These are phyloP conservation scores for Leucaena leucocephala DNA, from an alignment of 306 rosid genomes.

Conservation along the genomic window DNA sequence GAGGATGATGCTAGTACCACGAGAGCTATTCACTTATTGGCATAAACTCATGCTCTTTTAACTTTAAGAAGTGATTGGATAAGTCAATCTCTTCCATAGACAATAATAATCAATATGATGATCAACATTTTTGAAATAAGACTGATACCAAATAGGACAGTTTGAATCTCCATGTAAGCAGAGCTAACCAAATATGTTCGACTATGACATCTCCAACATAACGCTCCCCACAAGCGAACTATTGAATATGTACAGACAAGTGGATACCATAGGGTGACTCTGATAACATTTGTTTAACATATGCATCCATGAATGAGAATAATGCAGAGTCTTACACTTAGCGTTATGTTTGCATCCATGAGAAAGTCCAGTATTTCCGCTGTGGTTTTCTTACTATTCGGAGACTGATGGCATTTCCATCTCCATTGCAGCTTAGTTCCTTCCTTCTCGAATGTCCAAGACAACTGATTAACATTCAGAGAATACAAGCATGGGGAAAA, in stretches of 20 bases:
- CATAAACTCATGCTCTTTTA: not conserved
- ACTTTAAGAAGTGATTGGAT: not conserved
- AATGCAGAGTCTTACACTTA: conserved; percentile 66
- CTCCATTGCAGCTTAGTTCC: conserved; percentile 84
- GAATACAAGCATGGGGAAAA: not conserved
- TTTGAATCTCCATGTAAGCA: conserved; percentile 8
- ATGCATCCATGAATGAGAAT: not conserved
- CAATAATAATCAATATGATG: conserved; percentile 1
- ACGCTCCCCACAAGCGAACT: conserved; percentile 19
- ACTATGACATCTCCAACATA: conserved; percentile 20
- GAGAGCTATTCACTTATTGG: not conserved
- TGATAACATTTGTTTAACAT: not conserved
- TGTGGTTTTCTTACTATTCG: conserved; percentile 63
- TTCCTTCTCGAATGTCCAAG: conserved; percentile 91
- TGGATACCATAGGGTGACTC: not conserved
- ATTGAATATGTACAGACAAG: not conserved
- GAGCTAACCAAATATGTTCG: not conserved
- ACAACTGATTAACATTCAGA: conserved; percentile 57
- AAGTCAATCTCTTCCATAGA: not conserved
- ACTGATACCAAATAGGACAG: conserved; percentile 1
- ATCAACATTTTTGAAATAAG: not conserved
- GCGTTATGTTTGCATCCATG: conserved; percentile 77
- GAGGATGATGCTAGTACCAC: too few species aligned
- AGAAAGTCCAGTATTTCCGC: conserved; percentile 77
- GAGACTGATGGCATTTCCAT: conserved; percentile 78